A percentile compares a stretch with the other conserved stretches of the same genome.
These are phyloP conservation scores for Pseudevernia furfuracea DNA, from an alignment of 495 filamentous ascomycete species.

Conservation along the genomic window DNA sequence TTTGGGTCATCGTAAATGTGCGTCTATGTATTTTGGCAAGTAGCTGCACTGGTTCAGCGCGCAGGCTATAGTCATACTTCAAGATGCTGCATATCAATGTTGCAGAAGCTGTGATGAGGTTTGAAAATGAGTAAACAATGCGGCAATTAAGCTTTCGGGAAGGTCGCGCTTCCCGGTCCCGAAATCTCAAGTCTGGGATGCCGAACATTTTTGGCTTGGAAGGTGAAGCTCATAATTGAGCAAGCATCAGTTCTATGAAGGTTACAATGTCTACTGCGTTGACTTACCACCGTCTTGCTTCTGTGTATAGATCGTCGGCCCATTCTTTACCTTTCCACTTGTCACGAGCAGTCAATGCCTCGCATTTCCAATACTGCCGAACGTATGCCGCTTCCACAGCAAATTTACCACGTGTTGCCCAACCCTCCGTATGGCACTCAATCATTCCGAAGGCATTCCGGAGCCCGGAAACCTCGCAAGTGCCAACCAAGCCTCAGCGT, in stretches of 20 bases:
- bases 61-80: constrained; percentile 7
- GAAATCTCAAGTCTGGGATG: too few relatives aligned
- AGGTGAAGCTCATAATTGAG: not conserved
- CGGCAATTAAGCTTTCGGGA: constrained; percentile 11
- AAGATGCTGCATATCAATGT: constrained; percentile 3
- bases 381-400: constrained; percentile 28
- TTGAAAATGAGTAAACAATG: constrained; percentile 15
- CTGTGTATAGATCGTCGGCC: not conserved
- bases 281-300: not conserved
- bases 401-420: constrained; percentile 50
- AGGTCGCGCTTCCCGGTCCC: constrained; percentile 10
- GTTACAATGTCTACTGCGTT: not conserved
- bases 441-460: constrained; percentile 49
- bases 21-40: not conserved
- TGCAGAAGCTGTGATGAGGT: constrained; percentile 1
- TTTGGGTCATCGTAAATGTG: constrained; percentile 20
- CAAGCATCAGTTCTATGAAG: not conserved
- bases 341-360: not conserved
- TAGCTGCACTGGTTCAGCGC: not conserved
- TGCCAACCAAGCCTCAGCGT: constrained; percentile 37
- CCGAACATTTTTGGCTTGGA: too few relatives aligned
- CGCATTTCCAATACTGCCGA: not conserved
- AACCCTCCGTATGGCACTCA: constrained; percentile 62
- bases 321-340: not conserved
- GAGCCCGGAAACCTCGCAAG: constrained; percentile 25